phyloP scores from a whole-genome alignment of 2,329 filamentous ascomycete genomes.

The Xylaria multiplex region DNA sequence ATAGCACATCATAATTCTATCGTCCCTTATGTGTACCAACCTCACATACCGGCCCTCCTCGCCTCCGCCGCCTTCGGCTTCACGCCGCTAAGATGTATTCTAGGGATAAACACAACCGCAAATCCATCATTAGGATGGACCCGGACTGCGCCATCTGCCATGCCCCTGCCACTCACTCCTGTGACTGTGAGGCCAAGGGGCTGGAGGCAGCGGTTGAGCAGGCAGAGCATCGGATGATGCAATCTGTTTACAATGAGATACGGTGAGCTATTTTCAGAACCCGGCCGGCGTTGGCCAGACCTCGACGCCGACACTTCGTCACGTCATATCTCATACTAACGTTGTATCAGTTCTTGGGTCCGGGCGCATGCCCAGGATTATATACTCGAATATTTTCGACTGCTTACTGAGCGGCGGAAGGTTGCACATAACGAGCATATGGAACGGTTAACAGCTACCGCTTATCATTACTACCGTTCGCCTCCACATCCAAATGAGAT shows the following conservation, averaged over 20 bases:
- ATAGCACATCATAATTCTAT: constrained; percentile 45
- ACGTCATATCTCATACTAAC: constrained; percentile 36
- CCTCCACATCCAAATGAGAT: constrained; percentile 71
- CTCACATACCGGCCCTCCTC: constrained; percentile 43
- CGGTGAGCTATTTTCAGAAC: constrained; percentile 57
- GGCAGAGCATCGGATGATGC: constrained; percentile 72
- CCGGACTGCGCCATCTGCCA: constrained; percentile 75
- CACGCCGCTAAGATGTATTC: constrained; percentile 62
- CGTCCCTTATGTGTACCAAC: constrained; percentile 44
- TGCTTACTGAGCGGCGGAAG: constrained; percentile 70
- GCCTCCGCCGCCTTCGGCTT: constrained; percentile 45
- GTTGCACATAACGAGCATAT: constrained; percentile 64
- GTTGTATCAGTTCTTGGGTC: constrained; percentile 66
- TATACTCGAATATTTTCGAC: constrained; percentile 72
- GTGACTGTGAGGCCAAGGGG: constrained; percentile 73
- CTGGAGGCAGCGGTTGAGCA: constrained; percentile 71
- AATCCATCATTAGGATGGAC: constrained; percentile 70
- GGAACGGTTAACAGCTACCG: constrained; percentile 64
- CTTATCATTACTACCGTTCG: constrained; percentile 67
- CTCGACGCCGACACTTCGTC: constrained; percentile 20
- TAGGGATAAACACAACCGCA: constrained; percentile 57
- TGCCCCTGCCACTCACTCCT: constrained; percentile 66
- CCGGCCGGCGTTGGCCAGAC: constrained; percentile 18
- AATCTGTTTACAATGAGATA: constrained; percentile 69
- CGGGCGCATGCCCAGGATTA: constrained; percentile 73